These are phyloP conservation scores for Aquilaria yunnanensis DNA, from an alignment of 345 rosid genomes.

Conservation along the genomic window DNA sequence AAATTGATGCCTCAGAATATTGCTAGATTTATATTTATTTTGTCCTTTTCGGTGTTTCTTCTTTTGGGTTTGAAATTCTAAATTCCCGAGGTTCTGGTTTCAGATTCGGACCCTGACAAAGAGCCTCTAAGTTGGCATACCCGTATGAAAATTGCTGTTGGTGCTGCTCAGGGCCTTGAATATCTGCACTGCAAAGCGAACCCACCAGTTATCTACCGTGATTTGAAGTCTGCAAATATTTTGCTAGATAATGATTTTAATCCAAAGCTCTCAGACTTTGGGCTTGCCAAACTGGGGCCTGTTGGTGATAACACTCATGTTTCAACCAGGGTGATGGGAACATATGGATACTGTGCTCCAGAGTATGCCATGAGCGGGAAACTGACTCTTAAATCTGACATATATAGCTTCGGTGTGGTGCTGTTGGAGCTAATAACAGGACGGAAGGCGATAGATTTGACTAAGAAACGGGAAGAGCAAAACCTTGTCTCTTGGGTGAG, in stretches of 20 bases:
- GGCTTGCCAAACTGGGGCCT: conserved; percentile 94
- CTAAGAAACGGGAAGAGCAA: conserved; percentile 62
- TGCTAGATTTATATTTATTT: too few relatives aligned
- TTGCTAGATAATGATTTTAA: conserved; percentile 68
- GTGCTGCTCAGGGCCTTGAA: conserved; percentile 86
- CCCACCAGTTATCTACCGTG: conserved; percentile 94
- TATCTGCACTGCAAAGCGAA: conserved; percentile 88
- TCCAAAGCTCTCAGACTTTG: conserved; percentile 89
- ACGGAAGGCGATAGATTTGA: conserved; percentile 69
- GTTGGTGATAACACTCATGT: conserved; percentile 98
- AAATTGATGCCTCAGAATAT: not conserved
- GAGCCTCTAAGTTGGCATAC: conserved; percentile 70
- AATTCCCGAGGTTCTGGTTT: conserved; percentile 1
- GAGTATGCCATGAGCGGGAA: conserved; percentile 99
- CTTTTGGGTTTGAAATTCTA: too few relatives aligned
- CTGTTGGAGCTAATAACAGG: conserved; percentile 90
- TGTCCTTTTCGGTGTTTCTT: too few relatives aligned
- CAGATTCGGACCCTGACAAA: conserved; percentile 50
- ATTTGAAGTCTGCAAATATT: conserved; percentile 87
- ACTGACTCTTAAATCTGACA: conserved; percentile 87
- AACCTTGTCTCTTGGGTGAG: conserved; percentile 87
- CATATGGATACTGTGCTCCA: conserved; percentile 97
- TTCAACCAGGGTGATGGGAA: conserved; percentile 97
- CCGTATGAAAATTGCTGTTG: conserved; percentile 81
- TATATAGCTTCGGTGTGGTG: conserved; percentile 97